phyloP scores from a whole-genome alignment of 495 filamentous ascomycete species.

The Penicillium soppii region DNA sequence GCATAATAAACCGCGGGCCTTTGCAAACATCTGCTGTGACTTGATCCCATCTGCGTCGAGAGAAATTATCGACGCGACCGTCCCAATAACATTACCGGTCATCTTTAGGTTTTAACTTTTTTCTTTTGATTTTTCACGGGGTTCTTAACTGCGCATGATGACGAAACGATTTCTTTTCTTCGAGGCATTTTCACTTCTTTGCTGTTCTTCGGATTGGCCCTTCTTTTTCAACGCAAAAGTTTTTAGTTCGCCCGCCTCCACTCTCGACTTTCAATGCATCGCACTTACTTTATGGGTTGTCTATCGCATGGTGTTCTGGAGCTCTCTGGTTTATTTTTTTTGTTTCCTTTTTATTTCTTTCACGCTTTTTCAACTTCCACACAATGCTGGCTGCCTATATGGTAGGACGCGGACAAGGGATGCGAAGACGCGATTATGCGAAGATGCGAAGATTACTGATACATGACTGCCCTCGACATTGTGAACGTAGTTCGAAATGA shows the following conservation, averaged over 20 bases:
- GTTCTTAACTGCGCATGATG: conserved; percentile 24
- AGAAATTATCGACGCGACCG: conserved; percentile 18
- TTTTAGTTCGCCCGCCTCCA: conserved; percentile 26
- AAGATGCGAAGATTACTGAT: conserved; percentile 6
- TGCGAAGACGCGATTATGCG: conserved; percentile 1
- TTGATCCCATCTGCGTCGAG: conserved; percentile 5
- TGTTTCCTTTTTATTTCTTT: conserved; percentile 7
- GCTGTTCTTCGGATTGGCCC: conserved; percentile 18
- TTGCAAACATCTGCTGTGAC: conserved; percentile 9
- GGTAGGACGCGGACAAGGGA: neutral
- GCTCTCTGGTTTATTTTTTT: conserved; percentile 10
- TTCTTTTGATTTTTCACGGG: conserved; percentile 1
- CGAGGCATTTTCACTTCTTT: conserved; percentile 33
- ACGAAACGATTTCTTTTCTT: conserved; percentile 18
- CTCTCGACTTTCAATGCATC: conserved; percentile 19
- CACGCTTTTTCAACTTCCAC: neutral
- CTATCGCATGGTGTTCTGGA: conserved; percentile 29
- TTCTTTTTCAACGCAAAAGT: conserved; percentile 18
- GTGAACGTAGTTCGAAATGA: conserved; percentile 9
- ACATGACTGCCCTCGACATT: conserved; percentile 8
- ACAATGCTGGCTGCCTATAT: neutral
- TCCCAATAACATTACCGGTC: conserved; percentile 8
- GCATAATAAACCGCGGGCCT: conserved; percentile 45
- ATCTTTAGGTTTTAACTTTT: conserved; percentile 4
- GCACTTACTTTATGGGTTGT: conserved; percentile 19